Percentiles rank a stretch among this genome's conserved stretches.
Evolutionary conservation across 192 early-diverging fungal genomes (phyloP).

Genomic region (Coemansia erecta): DNA sequence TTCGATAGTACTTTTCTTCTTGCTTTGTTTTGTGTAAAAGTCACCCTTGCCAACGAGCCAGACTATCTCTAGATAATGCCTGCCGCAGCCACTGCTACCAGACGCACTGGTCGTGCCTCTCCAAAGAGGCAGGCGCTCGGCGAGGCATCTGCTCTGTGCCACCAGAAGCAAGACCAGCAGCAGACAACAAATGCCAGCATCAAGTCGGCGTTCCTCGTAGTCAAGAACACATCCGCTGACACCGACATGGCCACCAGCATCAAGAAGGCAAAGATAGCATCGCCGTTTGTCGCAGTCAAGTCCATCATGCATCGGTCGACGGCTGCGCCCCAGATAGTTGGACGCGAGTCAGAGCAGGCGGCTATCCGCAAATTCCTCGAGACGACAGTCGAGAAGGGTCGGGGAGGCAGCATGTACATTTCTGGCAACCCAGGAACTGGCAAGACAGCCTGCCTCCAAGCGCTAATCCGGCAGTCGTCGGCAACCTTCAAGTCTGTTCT

Average conservation of each 20-base stretch:
- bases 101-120: constrained; percentile 25
- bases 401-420: constrained; percentile 74
- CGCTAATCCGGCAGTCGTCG: constrained; percentile 55
- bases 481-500: constrained; percentile 48
- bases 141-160: constrained; percentile 29
- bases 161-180: constrained; percentile 8
- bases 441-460: constrained; percentile 80
- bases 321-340: constrained; percentile 46
- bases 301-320: constrained; percentile 41
- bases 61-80: constrained; percentile 23
- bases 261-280: constrained; percentile 19
- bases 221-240: background rate
- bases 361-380: constrained; percentile 36
- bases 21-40: background rate
- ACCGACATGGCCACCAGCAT: constrained; percentile 11
- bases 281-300: constrained; percentile 38
- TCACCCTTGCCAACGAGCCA: background rate
- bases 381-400: constrained; percentile 27
- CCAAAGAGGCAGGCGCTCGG: constrained; percentile 27
- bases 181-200: background rate
- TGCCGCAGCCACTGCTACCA: constrained; percentile 1
- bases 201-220: background rate
- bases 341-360: constrained; percentile 38
- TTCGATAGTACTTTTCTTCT: background rate
- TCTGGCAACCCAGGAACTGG: constrained; percentile 92